Percentiles rank a stretch among this genome's conserved stretches.
Evolutionary conservation across 2,329 filamentous ascomycete species (phyloP).

Genomic region (Aspergillus nomiae): DNA sequence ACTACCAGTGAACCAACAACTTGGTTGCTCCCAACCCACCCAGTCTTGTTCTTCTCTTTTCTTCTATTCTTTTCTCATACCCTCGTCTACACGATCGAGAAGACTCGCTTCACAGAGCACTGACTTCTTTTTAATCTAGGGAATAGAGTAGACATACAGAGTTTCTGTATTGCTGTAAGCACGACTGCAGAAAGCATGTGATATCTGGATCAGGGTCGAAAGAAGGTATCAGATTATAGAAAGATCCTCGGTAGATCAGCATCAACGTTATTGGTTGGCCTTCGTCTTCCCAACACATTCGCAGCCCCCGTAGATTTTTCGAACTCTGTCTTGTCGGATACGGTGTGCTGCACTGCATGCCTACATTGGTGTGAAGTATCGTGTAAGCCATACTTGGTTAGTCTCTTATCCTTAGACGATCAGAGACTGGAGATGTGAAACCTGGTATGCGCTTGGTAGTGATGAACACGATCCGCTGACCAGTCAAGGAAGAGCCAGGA

Average conservation of each 20-base stretch:
- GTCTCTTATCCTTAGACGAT: background rate
- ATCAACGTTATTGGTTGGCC: background rate
- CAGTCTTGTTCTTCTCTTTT: background rate
- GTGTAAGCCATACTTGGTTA: background rate
- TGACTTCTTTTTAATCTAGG: background rate
- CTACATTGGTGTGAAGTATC: background rate
- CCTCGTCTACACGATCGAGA: background rate
- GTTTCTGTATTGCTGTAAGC: background rate
- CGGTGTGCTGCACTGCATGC: background rate
- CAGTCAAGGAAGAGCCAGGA: background rate
- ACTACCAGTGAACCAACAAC: background rate
- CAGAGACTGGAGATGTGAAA: background rate
- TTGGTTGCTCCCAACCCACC: background rate
- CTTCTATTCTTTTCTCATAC: background rate
- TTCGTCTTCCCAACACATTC: background rate
- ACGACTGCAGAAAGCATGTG: background rate
- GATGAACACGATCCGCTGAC: background rate
- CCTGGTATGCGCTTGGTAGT: background rate
- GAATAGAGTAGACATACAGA: background rate
- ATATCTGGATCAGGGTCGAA: background rate
- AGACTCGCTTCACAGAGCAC: background rate
- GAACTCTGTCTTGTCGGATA: background rate
- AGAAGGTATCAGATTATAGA: background rate
- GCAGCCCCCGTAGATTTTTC: background rate
- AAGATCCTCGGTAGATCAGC: background rate